Evolutionary conservation across 352 stramenopile species (phyloP).

Genomic region (Pythium periplocum): DNA sequence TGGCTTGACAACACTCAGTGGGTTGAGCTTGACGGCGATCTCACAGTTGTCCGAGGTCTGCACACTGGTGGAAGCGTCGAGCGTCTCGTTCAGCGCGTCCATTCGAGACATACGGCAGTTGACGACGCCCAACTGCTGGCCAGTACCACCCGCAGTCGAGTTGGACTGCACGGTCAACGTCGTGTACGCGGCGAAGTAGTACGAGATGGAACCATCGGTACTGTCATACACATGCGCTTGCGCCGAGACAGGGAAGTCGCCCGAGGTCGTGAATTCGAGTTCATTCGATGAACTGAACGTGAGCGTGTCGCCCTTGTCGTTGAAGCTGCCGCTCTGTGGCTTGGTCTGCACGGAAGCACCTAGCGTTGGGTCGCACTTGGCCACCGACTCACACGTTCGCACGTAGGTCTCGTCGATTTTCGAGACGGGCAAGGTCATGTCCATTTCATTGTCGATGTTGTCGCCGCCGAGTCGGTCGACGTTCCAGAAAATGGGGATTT

Average conservation of each 20-base stretch:
- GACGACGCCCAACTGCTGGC: conserved; percentile 14
- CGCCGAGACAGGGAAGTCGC: conserved; percentile 38
- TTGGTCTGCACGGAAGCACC: conserved; percentile 15
- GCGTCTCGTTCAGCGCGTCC: conserved; percentile 21
- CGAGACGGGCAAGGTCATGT: conserved; percentile 35
- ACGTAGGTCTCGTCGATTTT: conserved; percentile 48
- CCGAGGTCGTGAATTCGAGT: conserved; percentile 26
- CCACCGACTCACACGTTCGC: conserved; percentile 26
- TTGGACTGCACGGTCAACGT: conserved; percentile 28
- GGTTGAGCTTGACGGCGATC: conserved; percentile 27
- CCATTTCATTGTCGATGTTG: conserved; percentile 33
- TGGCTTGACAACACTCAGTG: conserved; percentile 24
- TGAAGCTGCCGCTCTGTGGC: conserved; percentile 41
- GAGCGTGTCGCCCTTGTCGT: conserved; percentile 16
- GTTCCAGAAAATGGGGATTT: conserved; percentile 23
- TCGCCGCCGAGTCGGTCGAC: conserved; percentile 32
- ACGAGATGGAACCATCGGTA: conserved; percentile 27
- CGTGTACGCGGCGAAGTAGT: conserved; percentile 45
- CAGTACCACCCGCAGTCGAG: not conserved
- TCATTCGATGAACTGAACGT: conserved; percentile 37
- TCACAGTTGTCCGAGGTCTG: conserved; percentile 38
- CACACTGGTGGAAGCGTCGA: conserved; percentile 22
- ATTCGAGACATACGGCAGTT: conserved; percentile 44
- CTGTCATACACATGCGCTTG: conserved; percentile 37
- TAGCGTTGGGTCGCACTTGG: conserved; percentile 31